Conservation (phyloP, 208 protist genomes). For the Trichomonas gallinae region DNA sequence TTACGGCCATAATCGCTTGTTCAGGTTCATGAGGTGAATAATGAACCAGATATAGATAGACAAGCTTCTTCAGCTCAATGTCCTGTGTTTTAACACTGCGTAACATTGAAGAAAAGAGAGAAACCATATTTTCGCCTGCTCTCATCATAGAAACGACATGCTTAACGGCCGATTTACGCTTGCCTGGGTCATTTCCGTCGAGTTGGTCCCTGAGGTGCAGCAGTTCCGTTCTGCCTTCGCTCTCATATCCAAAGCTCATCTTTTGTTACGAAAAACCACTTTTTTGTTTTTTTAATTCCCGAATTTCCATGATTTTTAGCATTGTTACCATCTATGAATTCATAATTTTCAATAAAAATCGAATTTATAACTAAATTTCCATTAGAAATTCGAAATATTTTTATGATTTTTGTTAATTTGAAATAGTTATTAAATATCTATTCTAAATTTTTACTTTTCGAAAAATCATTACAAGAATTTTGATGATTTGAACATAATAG, state of each 20-base stretch:
- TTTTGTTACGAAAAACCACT: no score
- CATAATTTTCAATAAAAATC: no score
- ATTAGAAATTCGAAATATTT: no score
- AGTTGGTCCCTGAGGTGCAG: neutral
- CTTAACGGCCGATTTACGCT: neutral
- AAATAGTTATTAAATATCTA: no score
- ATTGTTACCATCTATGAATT: no score
- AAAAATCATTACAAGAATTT: no score
- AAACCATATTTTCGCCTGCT: neutral
- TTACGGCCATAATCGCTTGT: constrained; percentile 16
- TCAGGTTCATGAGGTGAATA: neutral
- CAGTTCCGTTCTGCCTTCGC: neutral
- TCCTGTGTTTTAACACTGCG: neutral
- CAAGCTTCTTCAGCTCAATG: constrained; percentile 1
- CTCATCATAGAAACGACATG: neutral
- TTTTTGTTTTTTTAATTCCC: no score
- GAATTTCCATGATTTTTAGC: no score
- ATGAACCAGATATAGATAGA: constrained; percentile 1
- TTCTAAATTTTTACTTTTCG: no score
- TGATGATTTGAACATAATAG: no score
- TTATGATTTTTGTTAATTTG: no score
- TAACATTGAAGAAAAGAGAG: neutral
- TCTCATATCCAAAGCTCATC: neutral
- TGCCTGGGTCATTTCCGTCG: neutral
- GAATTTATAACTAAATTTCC: no score